Evolutionary conservation across 192 early-diverging fungal species (phyloP).

Genomic region (Kappamyces sp.): DNA sequence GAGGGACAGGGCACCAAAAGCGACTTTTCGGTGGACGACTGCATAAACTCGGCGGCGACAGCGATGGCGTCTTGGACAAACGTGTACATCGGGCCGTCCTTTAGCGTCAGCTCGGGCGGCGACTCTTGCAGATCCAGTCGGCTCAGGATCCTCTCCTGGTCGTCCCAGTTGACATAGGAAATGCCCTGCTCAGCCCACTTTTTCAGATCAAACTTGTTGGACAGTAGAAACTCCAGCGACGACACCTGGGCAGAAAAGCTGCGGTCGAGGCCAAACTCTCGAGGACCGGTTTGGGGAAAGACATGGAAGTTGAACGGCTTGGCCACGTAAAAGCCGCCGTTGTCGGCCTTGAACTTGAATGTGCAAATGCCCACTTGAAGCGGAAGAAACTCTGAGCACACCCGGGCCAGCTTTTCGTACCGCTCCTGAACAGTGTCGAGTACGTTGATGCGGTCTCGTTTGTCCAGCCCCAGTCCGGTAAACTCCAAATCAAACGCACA

Average conservation of each 20-base stretch:
- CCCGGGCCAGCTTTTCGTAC: constrained; percentile 47
- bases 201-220: constrained; percentile 85
- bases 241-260: constrained; percentile 45
- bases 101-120: constrained; percentile 31
- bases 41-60: constrained; percentile 44
- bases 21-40: constrained; percentile 33
- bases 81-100: constrained; percentile 45
- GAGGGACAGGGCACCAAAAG: constrained; percentile 46
- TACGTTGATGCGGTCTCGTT: constrained; percentile 27
- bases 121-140: constrained; percentile 17
- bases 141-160: constrained; percentile 40
- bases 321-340: constrained; percentile 54
- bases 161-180: constrained; percentile 57
- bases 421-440: constrained; percentile 50
- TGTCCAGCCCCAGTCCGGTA: constrained; percentile 45
- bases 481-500: constrained; percentile 79
- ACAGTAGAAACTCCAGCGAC: constrained; percentile 66
- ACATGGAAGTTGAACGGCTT: constrained; percentile 85
- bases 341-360: constrained; percentile 60
- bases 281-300: constrained; percentile 58
- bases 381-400: constrained; percentile 48
- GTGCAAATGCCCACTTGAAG: constrained; percentile 80
- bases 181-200: constrained; percentile 77
- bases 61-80: constrained; percentile 46
- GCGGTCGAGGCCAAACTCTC: constrained; percentile 43